phyloP scores from a whole-genome alignment of 441 rosid genomes.

The Erodium moschatum region DNA sequence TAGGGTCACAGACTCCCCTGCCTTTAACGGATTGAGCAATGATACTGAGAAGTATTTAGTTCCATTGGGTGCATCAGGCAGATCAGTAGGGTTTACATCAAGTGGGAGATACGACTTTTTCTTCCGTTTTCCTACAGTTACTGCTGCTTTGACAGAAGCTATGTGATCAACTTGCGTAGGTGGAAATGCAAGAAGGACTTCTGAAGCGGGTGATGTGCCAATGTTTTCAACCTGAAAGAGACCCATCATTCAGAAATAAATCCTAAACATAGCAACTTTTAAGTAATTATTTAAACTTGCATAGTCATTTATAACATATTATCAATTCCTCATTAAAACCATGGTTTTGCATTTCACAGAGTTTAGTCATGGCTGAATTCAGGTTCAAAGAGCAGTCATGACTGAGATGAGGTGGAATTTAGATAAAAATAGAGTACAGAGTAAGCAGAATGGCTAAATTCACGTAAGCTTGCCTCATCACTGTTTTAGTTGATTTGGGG shows the following conservation, averaged over 20 bases:
- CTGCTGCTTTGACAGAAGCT: slow-evolving; percentile 69
- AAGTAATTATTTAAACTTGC: neutral
- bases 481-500: too few species aligned
- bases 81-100: slow-evolving; percentile 55
- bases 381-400: neutral
- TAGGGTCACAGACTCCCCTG: slow-evolving; percentile 52
- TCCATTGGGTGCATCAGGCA: slow-evolving; percentile 68
- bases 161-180: slow-evolving; percentile 56
- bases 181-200: slow-evolving; percentile 75
- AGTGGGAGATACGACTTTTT: slow-evolving; percentile 52
- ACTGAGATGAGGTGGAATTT: neutral
- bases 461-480: too few species aligned
- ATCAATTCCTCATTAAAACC: slow-evolving; percentile 13
- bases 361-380: neutral
- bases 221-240: slow-evolving; percentile 62
- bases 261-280: neutral
- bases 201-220: slow-evolving; percentile 53
- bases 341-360: neutral
- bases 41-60: slow-evolving; percentile 43
- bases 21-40: slow-evolving; percentile 49
- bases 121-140: slow-evolving; percentile 58
- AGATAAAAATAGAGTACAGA: too few species aligned
- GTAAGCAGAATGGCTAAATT: too few species aligned
- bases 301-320: neutral
- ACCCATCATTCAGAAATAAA: slow-evolving; percentile 15